Percentiles rank a stretch among this genome's conserved stretches.
Conservation (phyloP, 2,329 filamentous ascomycete species). For the Alternaria atra region DNA sequence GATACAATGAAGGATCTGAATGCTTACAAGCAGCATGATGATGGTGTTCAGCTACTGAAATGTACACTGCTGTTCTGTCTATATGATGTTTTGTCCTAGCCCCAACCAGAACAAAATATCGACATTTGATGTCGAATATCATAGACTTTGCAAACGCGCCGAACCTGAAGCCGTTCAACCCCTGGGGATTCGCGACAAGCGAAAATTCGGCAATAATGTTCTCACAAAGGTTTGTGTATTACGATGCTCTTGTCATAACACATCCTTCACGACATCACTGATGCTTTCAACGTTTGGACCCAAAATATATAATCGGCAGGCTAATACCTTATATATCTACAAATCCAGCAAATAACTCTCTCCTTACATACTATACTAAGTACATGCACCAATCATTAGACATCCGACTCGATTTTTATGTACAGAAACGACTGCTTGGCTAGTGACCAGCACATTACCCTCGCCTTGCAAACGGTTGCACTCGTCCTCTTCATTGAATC, state of each 20-base stretch:
- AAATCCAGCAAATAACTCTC: neutral
- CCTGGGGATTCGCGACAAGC: too few species aligned
- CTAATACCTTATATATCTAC: slow-evolving; percentile 1
- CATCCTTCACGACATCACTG: neutral
- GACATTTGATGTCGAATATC: too few species aligned
- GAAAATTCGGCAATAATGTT: neutral
- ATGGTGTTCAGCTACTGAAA: too few species aligned
- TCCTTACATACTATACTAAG: neutral
- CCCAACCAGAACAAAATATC: too few species aligned
- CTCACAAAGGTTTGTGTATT: too few species aligned
- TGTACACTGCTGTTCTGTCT: too few species aligned
- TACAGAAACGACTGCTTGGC: slow-evolving; percentile 8
- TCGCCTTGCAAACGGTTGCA: neutral
- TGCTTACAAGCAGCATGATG: too few species aligned
- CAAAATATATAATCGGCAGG: neutral
- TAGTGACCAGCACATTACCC: slow-evolving; percentile 17
- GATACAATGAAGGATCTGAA: too few species aligned
- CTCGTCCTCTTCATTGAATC: neutral
- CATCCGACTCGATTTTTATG: neutral
- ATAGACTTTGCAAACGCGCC: too few species aligned
- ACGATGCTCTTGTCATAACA: too few species aligned
- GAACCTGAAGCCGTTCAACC: too few species aligned
- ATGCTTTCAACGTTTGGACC: neutral
- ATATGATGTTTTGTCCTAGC: too few species aligned
- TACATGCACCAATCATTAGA: slow-evolving; percentile 5